A percentile compares a stretch with the other conserved stretches of the same genome.
Conservation (phyloP, 2,329 filamentous ascomycete species). For the Berkeleyomyces basicola region DNA sequence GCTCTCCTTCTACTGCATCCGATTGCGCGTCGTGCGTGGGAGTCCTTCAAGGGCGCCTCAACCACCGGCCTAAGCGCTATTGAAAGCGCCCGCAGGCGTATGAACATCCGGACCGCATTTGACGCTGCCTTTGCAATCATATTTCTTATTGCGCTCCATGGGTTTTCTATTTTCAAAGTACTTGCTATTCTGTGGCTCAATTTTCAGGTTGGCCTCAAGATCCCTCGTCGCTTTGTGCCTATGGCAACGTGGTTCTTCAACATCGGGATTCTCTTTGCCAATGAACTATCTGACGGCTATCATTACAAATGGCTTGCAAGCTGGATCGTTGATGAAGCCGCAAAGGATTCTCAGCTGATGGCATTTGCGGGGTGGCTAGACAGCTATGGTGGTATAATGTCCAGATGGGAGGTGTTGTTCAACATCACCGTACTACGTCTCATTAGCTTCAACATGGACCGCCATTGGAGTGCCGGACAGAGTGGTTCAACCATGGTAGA, state of each 20-base stretch:
- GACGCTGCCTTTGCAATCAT: constrained; percentile 68
- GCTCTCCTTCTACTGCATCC: constrained; percentile 64
- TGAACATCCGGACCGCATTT: constrained; percentile 39
- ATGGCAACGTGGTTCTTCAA: constrained; percentile 80
- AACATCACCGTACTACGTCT: constrained; percentile 85
- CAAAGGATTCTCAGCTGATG: constrained; percentile 25
- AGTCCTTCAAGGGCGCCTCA: constrained; percentile 23
- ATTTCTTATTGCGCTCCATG: constrained; percentile 67
- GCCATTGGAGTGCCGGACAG: constrained; percentile 74
- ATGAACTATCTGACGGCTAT: constrained; percentile 72
- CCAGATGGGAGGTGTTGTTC: constrained; percentile 93
- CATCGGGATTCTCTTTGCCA: constrained; percentile 68
- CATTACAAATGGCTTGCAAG: constrained; percentile 46
- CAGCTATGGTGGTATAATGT: constrained; percentile 62
- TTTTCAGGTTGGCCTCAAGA: constrained; percentile 55
- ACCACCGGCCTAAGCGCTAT: constrained; percentile 29
- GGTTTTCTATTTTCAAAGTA: constrained; percentile 71
- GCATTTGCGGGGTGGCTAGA: constrained; percentile 60
- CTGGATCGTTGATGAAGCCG: constrained; percentile 19
- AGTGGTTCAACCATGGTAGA: constrained; percentile 49
- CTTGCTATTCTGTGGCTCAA: constrained; percentile 66
- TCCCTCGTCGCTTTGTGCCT: constrained; percentile 58
- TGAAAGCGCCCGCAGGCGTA: constrained; percentile 46
- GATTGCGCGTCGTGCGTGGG: constrained; percentile 55
- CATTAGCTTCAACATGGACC: constrained; percentile 94